These are phyloP conservation scores for Hygrocybe punicea DNA, from an alignment of 768 basidiomycete species.

Conservation along the genomic window DNA sequence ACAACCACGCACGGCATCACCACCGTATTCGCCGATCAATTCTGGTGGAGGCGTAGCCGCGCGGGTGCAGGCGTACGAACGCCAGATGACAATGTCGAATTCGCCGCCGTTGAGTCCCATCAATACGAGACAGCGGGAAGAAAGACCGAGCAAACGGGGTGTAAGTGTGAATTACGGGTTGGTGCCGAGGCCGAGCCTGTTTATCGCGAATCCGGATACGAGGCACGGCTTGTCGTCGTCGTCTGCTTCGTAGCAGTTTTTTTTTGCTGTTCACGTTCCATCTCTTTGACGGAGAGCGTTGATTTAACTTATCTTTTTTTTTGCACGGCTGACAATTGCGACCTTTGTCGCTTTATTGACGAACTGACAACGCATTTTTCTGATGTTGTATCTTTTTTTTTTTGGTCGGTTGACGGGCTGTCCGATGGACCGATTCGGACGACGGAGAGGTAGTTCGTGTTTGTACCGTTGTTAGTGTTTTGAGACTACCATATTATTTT, in stretches of 20 bases:
- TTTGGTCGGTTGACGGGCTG: too few relatives aligned
- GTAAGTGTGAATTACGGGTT: constrained; percentile 58
- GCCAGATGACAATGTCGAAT: constrained; percentile 49
- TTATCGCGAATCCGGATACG: constrained; percentile 70
- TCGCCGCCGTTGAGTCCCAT: constrained; percentile 13
- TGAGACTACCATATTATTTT: too few relatives aligned
- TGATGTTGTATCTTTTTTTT: not conserved
- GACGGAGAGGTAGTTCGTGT: too few relatives aligned
- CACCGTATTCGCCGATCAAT: not conserved
- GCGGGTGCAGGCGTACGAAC: constrained; percentile 57
- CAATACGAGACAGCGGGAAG: constrained; percentile 44
- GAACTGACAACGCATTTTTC: not conserved
- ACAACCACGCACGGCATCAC: not conserved
- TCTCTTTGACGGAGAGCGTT: too few relatives aligned
- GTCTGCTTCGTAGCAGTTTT: constrained; percentile 13
- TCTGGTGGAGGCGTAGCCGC: constrained; percentile 41
- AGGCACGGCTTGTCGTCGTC: constrained; percentile 18
- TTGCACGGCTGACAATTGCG: not conserved
- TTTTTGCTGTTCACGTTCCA: too few relatives aligned
- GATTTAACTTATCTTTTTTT: not conserved
- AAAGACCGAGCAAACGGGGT: constrained; percentile 38
- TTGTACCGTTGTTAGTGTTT: too few relatives aligned
- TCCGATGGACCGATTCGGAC: too few relatives aligned
- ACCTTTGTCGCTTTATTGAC: not conserved
- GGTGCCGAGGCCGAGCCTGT: constrained; percentile 59